phyloP scores from a whole-genome alignment of 805 yeast genomes.

The Kuraishia ogatae region DNA sequence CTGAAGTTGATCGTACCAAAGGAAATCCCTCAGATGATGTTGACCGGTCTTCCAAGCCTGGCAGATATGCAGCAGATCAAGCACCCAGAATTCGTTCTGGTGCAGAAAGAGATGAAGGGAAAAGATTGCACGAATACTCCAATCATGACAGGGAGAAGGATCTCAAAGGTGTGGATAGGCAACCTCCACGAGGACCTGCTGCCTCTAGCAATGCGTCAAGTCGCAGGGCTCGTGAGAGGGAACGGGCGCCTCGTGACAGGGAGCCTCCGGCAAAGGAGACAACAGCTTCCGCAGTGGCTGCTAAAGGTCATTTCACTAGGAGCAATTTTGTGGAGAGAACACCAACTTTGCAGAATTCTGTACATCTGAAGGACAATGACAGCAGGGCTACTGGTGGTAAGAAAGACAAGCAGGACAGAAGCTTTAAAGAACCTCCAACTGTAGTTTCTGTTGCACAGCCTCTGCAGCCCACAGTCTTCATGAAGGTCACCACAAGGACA shows the following conservation, averaged over 20 bases:
- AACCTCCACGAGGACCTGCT: not conserved
- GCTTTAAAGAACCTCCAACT: constrained; percentile 1
- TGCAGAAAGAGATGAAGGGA: not conserved
- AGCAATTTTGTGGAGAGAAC: not conserved
- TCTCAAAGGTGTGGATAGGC: not conserved
- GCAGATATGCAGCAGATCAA: no score
- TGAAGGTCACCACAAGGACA: constrained; percentile 9
- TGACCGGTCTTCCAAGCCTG: no score
- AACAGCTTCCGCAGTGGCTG: not conserved
- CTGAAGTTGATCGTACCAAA: not conserved
- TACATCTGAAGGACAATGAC: not conserved
- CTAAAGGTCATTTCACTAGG: not conserved
- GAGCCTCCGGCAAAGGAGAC: not conserved
- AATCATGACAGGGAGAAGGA: not conserved
- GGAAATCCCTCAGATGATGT: no score
- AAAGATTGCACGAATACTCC: not conserved
- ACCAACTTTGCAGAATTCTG: constrained; percentile 1
- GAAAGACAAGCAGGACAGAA: constrained; percentile 1
- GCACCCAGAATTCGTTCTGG: no score
- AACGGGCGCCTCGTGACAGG: not conserved
- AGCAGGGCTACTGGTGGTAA: not conserved
- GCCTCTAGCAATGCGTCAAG: not conserved
- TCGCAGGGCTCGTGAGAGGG: not conserved
- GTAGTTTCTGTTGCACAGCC: not conserved
- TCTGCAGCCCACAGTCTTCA: constrained; percentile 7